Base-by-base conservation (phyloP, 73 alveolate genomes). In the Paramecium biaurelia region DNA sequence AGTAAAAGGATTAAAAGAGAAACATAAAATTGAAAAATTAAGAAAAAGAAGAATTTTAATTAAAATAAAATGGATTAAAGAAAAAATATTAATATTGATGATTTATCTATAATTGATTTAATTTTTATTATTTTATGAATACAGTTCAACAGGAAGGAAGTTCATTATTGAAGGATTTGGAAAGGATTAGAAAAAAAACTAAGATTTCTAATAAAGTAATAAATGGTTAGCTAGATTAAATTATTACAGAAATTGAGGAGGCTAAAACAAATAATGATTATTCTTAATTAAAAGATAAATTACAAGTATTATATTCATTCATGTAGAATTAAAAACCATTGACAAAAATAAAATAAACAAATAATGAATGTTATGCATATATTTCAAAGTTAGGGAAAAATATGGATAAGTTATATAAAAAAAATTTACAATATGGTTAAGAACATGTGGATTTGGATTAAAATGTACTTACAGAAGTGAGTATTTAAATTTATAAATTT, bases 381-480 rank as follows among this genome's bases (percentile, higher is more conserved):
- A 45, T 89, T 15, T 89, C 94, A 1, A 89, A 89, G 24, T 43
- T 63, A n/a, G 94, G 94, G 9, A 89, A 89, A 82, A 89, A 89
- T 30, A 89, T 89, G 32, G 94, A 89, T 37, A 89, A 89, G 49
- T n/a, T 70, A n/a, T 67, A 49, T 45, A 38, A 70, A 89, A 89
- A 82, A 30, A 82, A 89, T 42, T 34, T 89, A 24, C 30, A 89
- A 37, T 70, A 89, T 49, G 94, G 85, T 24, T 26, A 70, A 70
- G 87, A 89, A 53, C 89, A 89, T 70, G 56, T 89, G 23, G 43
- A 76, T 10, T 53, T 89, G 24, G 84, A 89, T 70, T 26, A 67
- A 34, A 41, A 89, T 4, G 20, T 5, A 1, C 47, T 89, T 9
- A 89, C 57, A 37, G 94, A 89, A 47, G 94, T 89, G n/a, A 35